phyloP scores from a whole-genome alignment of 495 filamentous ascomycete genomes.

The Penicillium coprophilum region DNA sequence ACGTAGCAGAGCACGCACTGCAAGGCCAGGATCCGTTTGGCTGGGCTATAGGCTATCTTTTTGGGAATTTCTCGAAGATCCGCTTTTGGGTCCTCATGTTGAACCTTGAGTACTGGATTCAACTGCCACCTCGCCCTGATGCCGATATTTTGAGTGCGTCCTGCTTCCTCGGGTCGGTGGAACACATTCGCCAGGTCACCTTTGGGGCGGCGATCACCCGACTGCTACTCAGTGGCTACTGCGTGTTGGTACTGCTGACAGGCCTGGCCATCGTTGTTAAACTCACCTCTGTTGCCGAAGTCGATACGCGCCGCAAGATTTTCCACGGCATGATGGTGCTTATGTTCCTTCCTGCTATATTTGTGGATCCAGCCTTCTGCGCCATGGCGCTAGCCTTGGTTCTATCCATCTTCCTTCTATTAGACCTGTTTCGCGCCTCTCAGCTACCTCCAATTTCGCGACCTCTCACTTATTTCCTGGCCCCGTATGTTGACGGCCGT shows the following conservation, averaged over 20 bases:
- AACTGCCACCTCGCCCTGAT: slow-evolving; percentile 57
- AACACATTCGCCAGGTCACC: slow-evolving; percentile 53
- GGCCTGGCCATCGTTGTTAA: slow-evolving; percentile 73
- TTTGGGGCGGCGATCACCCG: slow-evolving; percentile 79
- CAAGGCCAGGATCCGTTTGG: slow-evolving; percentile 76
- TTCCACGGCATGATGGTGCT: slow-evolving; percentile 98
- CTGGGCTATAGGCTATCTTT: slow-evolving; percentile 87
- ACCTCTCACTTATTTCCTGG: slow-evolving; percentile 78
- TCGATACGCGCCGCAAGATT: slow-evolving; percentile 96
- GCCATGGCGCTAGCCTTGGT: slow-evolving; percentile 73
- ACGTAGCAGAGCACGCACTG: slow-evolving; percentile 66
- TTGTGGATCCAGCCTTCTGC: slow-evolving; percentile 80
- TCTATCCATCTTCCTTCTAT: slow-evolving; percentile 77
- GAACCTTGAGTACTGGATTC: slow-evolving; percentile 74
- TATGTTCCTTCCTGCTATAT: slow-evolving; percentile 86
- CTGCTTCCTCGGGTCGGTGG: slow-evolving; percentile 55
- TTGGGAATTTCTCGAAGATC: slow-evolving; percentile 73
- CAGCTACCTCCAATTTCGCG: slow-evolving; percentile 86
- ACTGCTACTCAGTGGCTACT: slow-evolving; percentile 75
- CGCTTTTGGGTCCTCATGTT: slow-evolving; percentile 62
- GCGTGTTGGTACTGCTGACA: slow-evolving; percentile 59
- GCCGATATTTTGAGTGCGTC: slow-evolving; percentile 27
- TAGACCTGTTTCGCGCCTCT: slow-evolving; percentile 85
- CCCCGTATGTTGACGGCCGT: slow-evolving; percentile 91
- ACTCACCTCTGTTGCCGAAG: slow-evolving; percentile 70